Conservation (phyloP, 805 yeast genomes). For the Saccharomyces paradoxus region DNA sequence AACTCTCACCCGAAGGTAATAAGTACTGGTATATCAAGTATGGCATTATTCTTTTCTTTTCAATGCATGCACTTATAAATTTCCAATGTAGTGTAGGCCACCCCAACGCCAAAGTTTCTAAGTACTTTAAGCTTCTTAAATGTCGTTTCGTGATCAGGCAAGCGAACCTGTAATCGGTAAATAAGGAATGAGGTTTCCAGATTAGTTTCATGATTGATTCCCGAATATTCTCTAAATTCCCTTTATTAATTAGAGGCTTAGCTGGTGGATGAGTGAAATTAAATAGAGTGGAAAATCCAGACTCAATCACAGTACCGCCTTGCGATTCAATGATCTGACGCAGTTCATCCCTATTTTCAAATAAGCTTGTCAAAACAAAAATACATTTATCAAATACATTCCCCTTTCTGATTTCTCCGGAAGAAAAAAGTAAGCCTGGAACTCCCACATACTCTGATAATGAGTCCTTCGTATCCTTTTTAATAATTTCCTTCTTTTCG, state of each 20-base stretch:
- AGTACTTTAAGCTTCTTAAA: slow-evolving; percentile 62
- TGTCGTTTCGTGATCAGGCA: slow-evolving; percentile 55
- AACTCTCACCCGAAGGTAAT: slow-evolving; percentile 67
- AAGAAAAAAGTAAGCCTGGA: background rate
- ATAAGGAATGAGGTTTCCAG: slow-evolving; percentile 8
- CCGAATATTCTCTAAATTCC: background rate
- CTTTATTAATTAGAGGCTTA: slow-evolving; percentile 4
- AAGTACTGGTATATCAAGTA: slow-evolving; percentile 44
- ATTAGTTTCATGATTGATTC: slow-evolving; percentile 6
- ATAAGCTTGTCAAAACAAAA: slow-evolving; percentile 33
- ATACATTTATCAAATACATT: slow-evolving; percentile 31
- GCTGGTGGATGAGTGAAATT: background rate
- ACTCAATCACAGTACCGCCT: slow-evolving; percentile 37
- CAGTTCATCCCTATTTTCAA: slow-evolving; percentile 29
- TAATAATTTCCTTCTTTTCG: background rate
- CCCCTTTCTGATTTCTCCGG: background rate
- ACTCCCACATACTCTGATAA: background rate
- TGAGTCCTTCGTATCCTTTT: background rate
- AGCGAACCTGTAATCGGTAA: slow-evolving; percentile 39
- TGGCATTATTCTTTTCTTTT: slow-evolving; percentile 6
- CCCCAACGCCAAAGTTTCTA: slow-evolving; percentile 69
- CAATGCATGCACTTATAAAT: slow-evolving; percentile 46
- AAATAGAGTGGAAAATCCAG: slow-evolving; percentile 30
- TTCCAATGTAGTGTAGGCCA: slow-evolving; percentile 73
- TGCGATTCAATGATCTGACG: slow-evolving; percentile 31